Conservation (phyloP, 1,139 yeast species). For the Kodamaea ohmeri region DNA sequence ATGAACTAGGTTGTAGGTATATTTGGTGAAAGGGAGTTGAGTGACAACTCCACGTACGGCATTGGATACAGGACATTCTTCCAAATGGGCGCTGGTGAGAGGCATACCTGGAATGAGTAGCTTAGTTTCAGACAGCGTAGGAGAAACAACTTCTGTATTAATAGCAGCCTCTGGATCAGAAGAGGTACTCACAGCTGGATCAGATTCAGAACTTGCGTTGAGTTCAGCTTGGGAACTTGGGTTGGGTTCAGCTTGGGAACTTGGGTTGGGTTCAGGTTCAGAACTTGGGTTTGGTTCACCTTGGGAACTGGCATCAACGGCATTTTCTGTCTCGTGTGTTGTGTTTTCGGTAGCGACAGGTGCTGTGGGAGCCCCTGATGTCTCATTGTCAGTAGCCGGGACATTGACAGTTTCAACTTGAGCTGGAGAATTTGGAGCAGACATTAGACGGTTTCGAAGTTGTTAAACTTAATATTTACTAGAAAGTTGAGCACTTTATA, state of each 20-base stretch:
- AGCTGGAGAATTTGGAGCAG: constrained; percentile 2
- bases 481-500: neutral
- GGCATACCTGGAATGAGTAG: constrained; percentile 6
- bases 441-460: neutral
- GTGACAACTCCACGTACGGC: constrained; percentile 20
- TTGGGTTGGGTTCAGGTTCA: no score
- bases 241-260: no score
- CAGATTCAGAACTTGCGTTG: neutral
- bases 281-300: no score
- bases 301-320: no score
- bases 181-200: neutral
- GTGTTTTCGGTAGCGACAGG: neutral
- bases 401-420: neutral
- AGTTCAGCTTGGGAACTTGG: no score
- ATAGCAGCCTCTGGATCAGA: neutral
- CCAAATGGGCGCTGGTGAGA: constrained; percentile 18
- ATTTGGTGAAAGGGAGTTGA: constrained; percentile 22
- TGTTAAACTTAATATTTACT: neutral
- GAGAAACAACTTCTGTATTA: neutral
- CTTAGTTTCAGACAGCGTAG: neutral
- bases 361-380: neutral
- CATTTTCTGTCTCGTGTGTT: no score
- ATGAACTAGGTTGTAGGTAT: constrained; percentile 14
- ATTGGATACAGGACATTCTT: constrained; percentile 25
- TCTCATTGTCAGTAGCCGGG: neutral